Conservation (phyloP, 2,329 filamentous ascomycete species). For the Rhinocladiella similis region DNA sequence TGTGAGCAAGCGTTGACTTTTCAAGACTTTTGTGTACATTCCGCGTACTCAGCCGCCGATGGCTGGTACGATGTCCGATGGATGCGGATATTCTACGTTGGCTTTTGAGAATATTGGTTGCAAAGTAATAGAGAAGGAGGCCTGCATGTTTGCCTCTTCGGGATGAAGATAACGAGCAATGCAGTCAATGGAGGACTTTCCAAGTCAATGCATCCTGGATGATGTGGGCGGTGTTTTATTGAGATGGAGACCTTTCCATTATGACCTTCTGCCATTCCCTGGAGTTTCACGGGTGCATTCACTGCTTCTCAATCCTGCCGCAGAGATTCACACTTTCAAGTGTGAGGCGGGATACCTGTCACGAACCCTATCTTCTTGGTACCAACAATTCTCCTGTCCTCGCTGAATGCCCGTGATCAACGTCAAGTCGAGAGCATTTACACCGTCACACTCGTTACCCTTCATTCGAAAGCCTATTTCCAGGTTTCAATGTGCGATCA, state of each 20-base stretch:
- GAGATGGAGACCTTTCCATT: not conserved
- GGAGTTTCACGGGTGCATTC: not conserved
- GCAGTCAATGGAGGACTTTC: not conserved
- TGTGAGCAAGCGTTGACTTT: constrained; percentile 14
- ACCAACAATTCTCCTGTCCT: too few relatives aligned
- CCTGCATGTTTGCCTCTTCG: constrained; percentile 9
- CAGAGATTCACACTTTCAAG: too few relatives aligned
- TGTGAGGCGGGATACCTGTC: too few relatives aligned
- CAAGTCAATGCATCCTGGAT: not conserved
- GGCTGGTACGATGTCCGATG: constrained; percentile 5
- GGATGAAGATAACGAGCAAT: constrained; percentile 24
- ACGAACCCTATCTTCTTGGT: too few relatives aligned
- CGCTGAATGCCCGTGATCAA: too few relatives aligned
- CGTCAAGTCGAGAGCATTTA: too few relatives aligned
- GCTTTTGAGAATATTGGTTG: constrained; percentile 20
- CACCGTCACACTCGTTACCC: too few relatives aligned
- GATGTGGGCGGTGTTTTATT: not conserved
- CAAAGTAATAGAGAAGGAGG: constrained; percentile 16
- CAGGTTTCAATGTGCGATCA: too few relatives aligned
- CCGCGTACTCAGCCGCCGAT: not conserved
- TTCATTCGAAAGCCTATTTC: too few relatives aligned
- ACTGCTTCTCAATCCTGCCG: too few relatives aligned
- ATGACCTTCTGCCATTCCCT: not conserved
- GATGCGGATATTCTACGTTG: constrained; percentile 13
- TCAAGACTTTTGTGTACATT: constrained; percentile 21